Conservation (phyloP, 2,329 filamentous ascomycete species). For the Alternaria arbusti region DNA sequence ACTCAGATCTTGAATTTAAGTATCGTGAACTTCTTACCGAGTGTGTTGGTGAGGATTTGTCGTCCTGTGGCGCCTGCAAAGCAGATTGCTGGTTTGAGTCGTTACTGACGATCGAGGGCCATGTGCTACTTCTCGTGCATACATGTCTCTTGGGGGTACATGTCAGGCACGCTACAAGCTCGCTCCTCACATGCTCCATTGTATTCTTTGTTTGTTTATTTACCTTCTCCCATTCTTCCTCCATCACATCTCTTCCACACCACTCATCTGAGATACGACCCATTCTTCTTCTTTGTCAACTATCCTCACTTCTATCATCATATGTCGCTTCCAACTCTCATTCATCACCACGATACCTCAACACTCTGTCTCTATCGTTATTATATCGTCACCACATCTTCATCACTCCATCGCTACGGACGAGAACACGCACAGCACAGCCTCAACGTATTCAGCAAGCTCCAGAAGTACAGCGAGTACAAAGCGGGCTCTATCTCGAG, state of each 20-base stretch:
- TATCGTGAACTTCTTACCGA: fast-evolving
- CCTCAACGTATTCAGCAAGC: not conserved
- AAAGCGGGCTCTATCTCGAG: not conserved
- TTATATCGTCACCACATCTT: not conserved
- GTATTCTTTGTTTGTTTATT: not conserved
- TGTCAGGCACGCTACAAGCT: not conserved
- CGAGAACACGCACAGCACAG: not conserved
- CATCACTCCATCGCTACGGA: not conserved
- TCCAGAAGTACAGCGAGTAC: not conserved
- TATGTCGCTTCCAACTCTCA: not conserved
- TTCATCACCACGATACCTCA: not conserved
- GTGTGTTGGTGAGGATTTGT: fast-evolving
- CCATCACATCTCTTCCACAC: not conserved
- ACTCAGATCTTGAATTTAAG: not conserved
- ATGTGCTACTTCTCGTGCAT: not conserved
- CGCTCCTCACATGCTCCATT: not conserved
- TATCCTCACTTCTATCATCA: not conserved
- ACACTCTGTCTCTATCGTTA: not conserved
- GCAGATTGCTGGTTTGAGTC: not conserved
- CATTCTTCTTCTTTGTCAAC: not conserved
- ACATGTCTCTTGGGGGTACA: not conserved
- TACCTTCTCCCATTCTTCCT: not conserved
- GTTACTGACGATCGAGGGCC: not conserved
- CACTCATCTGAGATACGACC: not conserved
- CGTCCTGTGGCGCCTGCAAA: not conserved